Evolutionary conservation across 805 yeast genomes (phyloP).

Genomic region (Candida manassasensis): DNA sequence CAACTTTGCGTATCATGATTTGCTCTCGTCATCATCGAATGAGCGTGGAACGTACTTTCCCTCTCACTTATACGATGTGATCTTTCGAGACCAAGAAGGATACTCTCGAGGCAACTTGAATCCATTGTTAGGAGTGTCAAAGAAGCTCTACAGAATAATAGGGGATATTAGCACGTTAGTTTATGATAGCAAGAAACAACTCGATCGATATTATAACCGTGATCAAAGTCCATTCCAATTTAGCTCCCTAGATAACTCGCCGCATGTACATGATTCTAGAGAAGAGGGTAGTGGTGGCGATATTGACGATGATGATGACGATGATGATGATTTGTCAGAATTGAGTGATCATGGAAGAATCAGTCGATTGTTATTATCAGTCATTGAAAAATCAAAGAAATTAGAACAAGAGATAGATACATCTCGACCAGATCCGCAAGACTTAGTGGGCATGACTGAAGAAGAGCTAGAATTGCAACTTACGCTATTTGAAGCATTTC

Average conservation of each 20-base stretch:
- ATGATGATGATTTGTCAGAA: constrained; percentile 17
- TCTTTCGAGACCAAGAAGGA: constrained; percentile 37
- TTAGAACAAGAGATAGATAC: constrained; percentile 47
- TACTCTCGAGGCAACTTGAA: constrained; percentile 45
- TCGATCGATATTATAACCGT: constrained; percentile 8
- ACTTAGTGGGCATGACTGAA: constrained; percentile 35
- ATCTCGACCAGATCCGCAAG: constrained; percentile 49
- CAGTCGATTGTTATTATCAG: constrained; percentile 18
- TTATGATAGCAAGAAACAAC: constrained; percentile 41
- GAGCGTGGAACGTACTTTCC: constrained; percentile 65
- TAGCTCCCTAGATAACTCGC: constrained; percentile 1
- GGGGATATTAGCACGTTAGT: constrained; percentile 66
- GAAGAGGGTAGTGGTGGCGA: too few species aligned
- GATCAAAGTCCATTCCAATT: constrained; percentile 5
- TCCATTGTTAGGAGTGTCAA: constrained; percentile 70
- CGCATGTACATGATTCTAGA: background rate
- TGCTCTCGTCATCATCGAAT: constrained; percentile 56
- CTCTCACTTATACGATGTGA: constrained; percentile 51
- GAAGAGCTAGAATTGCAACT: constrained; percentile 61
- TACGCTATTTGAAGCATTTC: constrained; percentile 67
- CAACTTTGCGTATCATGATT: constrained; percentile 78
- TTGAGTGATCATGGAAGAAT: constrained; percentile 20
- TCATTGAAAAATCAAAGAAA: constrained; percentile 27
- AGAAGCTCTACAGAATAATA: constrained; percentile 58
- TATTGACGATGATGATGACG: constrained; percentile 8